These are phyloP conservation scores for Melaleuca alternifolia DNA, from an alignment of 345 rosid genomes.

Conservation along the genomic window DNA sequence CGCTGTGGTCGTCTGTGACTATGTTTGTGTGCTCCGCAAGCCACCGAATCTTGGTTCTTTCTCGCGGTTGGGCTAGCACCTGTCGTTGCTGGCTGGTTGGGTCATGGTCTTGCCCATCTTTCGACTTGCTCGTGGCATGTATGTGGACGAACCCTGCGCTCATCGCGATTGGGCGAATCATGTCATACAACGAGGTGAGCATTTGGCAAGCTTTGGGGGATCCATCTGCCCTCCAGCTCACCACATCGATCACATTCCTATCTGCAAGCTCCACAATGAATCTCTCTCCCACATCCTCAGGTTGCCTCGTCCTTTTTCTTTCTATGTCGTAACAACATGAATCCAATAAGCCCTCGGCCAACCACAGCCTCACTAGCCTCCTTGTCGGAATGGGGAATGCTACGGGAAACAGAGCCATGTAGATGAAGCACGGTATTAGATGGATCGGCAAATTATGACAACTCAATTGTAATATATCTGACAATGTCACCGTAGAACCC, in stretches of 20 bases:
- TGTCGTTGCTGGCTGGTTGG: not conserved
- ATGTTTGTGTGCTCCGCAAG: too few species aligned
- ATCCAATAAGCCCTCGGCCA: constrained; percentile 7
- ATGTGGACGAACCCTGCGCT: not conserved
- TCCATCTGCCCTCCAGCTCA: constrained; percentile 4
- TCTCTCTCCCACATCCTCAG: not conserved
- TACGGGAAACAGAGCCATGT: constrained; percentile 4
- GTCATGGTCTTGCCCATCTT: rapidly evolving
- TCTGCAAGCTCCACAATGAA: not conserved
- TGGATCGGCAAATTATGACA: constrained; percentile 4
- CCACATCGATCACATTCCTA: constrained; percentile 7
- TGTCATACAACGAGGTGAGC: not conserved
- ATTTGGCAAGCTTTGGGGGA: constrained; percentile 3
- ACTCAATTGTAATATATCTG: not conserved
- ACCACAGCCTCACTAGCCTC: constrained; percentile 12
- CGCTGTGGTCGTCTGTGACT: too few species aligned
- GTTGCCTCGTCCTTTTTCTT: not conserved
- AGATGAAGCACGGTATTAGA: constrained; percentile 7
- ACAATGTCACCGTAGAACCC: not conserved
- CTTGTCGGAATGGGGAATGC: constrained; percentile 1
- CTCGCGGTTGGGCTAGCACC: not conserved
- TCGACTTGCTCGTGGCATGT: not conserved
- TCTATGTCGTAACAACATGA: not conserved
- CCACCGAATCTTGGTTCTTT: too few species aligned
- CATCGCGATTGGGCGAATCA: not conserved